phyloP scores from a whole-genome alignment of 1,284 basidiomycete genomes.

The Cryptococcus sp. region DNA sequence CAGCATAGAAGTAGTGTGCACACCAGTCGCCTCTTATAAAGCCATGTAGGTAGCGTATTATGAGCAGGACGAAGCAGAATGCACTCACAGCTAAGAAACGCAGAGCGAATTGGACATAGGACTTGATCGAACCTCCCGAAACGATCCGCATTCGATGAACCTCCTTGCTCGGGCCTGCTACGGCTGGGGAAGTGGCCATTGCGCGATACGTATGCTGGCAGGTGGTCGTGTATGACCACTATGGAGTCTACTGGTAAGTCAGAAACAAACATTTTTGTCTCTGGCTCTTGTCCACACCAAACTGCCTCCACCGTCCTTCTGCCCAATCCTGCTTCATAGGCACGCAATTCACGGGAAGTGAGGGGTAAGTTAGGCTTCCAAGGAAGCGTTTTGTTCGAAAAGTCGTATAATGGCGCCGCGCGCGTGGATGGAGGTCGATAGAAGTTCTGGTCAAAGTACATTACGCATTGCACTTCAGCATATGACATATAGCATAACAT shows the following conservation, averaged over 20 bases:
- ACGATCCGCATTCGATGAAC: conserved; percentile 21
- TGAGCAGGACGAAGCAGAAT: too few species aligned
- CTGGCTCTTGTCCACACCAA: too few species aligned
- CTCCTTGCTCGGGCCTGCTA: too few species aligned
- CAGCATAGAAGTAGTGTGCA: conserved; percentile 4
- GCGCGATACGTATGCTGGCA: too few species aligned
- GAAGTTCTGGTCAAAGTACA: conserved; percentile 9
- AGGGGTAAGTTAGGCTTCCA: too few species aligned
- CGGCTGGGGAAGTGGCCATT: too few species aligned
- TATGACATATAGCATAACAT: background rate
- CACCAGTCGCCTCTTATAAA: background rate
- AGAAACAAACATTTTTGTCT: too few species aligned
- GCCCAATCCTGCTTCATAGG: background rate
- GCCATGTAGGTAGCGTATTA: background rate
- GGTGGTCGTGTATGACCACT: background rate
- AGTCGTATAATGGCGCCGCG: background rate
- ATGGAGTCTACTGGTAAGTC: background rate
- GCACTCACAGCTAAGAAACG: conserved; percentile 61
- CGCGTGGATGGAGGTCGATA: conserved; percentile 13
- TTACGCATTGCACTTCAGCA: background rate
- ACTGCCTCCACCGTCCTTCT: too few species aligned
- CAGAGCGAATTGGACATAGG: conserved; percentile 19
- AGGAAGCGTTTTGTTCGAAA: too few species aligned
- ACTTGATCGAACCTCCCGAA: conserved; percentile 15
- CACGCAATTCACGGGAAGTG: background rate